Percentiles rank a stretch among this genome's conserved stretches.
Conservation (phyloP, 2,329 filamentous ascomycete species). For the Talaromyces pinophilus region DNA sequence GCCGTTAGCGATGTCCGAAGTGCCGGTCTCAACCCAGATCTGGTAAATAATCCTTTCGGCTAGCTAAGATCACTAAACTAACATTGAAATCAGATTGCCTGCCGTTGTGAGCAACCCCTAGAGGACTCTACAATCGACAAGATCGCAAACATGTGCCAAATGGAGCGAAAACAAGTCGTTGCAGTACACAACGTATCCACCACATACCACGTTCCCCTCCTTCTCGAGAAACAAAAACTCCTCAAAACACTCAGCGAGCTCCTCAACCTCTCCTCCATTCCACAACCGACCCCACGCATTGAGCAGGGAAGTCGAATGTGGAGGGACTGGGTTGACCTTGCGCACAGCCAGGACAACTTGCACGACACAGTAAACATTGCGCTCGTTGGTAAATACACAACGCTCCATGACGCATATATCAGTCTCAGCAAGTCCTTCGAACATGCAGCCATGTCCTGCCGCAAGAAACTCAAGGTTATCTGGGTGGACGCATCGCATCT, state of each 20-base stretch:
- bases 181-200: slow-evolving; percentile 84
- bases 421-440: slow-evolving; percentile 84
- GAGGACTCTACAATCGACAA: slow-evolving; percentile 76
- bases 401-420: slow-evolving; percentile 82
- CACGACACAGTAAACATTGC: slow-evolving; percentile 67
- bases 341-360: slow-evolving; percentile 65
- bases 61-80: background rate
- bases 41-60: slow-evolving; percentile 12
- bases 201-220: slow-evolving; percentile 92
- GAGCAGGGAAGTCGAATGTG: slow-evolving; percentile 70
- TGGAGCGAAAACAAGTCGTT: slow-evolving; percentile 80
- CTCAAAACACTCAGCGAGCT: slow-evolving; percentile 65
- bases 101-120: slow-evolving; percentile 79
- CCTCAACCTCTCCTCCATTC: slow-evolving; percentile 63
- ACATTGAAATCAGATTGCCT: slow-evolving; percentile 76
- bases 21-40: slow-evolving; percentile 23
- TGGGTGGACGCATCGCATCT: slow-evolving; percentile 86
- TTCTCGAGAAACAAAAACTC: slow-evolving; percentile 80
- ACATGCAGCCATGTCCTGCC: slow-evolving; percentile 85
- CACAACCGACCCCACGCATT: slow-evolving; percentile 56
- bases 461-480: slow-evolving; percentile 73
- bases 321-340: slow-evolving; percentile 74
- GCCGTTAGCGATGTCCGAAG: slow-evolving; percentile 76
- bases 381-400: slow-evolving; percentile 89
- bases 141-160: slow-evolving; percentile 85